Conservation (phyloP, 2,329 filamentous ascomycete genomes). For the Rhexocercosporidium sp. region DNA sequence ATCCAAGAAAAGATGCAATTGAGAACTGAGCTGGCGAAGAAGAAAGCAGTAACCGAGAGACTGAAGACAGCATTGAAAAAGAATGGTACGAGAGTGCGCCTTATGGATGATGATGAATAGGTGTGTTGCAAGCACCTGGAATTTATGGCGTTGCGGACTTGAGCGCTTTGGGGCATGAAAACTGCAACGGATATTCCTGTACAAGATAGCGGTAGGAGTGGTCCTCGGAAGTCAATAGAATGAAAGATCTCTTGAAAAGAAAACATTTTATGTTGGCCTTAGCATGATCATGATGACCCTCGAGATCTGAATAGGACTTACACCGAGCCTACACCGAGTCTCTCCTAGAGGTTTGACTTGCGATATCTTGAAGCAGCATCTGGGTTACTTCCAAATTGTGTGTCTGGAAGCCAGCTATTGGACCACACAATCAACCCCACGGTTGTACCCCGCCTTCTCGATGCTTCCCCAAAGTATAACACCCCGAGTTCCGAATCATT, state of each 20-base stretch:
- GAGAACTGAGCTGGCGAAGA: conserved; percentile 58
- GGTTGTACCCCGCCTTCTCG: too few species aligned
- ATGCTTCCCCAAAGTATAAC: too few species aligned
- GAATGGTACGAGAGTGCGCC: conserved; percentile 38
- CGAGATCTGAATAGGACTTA: neutral
- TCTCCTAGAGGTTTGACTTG: too few species aligned
- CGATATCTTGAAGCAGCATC: too few species aligned
- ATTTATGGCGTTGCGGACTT: conserved; percentile 14
- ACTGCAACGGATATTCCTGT: neutral
- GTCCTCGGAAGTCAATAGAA: neutral
- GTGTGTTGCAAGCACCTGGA: conserved; percentile 4
- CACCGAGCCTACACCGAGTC: neutral
- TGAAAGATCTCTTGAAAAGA: neutral
- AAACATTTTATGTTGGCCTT: neutral
- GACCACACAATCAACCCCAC: too few species aligned
- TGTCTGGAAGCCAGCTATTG: too few species aligned
- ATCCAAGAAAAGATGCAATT: conserved; percentile 62
- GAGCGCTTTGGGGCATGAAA: conserved; percentile 11
- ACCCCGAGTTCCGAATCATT: too few species aligned
- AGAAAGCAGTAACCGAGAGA: conserved; percentile 58
- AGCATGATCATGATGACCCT: neutral
- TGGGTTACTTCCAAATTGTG: too few species aligned
- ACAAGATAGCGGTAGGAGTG: neutral
- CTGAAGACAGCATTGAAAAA: conserved; percentile 46
- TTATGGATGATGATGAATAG: conserved; percentile 38